Percentiles rank a stretch among this genome's conserved stretches.
These are phyloP conservation scores for Tuctoria greenei DNA, from an alignment of 176 grass and related monocot genomes.

Conservation along the genomic window DNA sequence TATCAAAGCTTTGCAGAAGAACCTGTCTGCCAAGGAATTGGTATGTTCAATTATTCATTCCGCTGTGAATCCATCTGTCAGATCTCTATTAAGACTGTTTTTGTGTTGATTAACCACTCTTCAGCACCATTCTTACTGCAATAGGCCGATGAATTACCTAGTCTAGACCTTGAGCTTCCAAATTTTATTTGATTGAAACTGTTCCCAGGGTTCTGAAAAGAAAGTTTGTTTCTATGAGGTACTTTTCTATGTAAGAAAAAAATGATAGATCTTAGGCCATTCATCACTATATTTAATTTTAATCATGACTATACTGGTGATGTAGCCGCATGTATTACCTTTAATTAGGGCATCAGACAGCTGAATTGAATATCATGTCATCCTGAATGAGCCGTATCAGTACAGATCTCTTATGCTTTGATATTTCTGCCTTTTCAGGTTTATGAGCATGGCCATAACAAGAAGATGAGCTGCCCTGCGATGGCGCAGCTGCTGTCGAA, in stretches of 20 bases:
- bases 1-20: slow-evolving; percentile 79
- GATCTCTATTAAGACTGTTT: background rate
- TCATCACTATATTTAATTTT: background rate
- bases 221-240: background rate
- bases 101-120: background rate
- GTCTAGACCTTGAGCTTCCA: no score
- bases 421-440: slow-evolving; percentile 22
- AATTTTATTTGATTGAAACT: background rate
- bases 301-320: background rate
- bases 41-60: slow-evolving; percentile 30
- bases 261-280: background rate
- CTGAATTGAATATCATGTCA: background rate
- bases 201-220: background rate
- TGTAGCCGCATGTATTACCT: background rate
- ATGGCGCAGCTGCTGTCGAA: slow-evolving; percentile 64
- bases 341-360: background rate
- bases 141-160: background rate
- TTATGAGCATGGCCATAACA: slow-evolving; percentile 67
- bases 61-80: background rate
- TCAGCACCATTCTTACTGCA: background rate
- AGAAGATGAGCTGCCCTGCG: slow-evolving; percentile 77
- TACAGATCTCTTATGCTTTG: background rate
- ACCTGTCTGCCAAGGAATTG: slow-evolving; percentile 70
- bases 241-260: background rate
- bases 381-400: slow-evolving; percentile 10